These are phyloP conservation scores for Echium plantagineum DNA, from an alignment of 257 asterid genomes.

Conservation along the genomic window DNA sequence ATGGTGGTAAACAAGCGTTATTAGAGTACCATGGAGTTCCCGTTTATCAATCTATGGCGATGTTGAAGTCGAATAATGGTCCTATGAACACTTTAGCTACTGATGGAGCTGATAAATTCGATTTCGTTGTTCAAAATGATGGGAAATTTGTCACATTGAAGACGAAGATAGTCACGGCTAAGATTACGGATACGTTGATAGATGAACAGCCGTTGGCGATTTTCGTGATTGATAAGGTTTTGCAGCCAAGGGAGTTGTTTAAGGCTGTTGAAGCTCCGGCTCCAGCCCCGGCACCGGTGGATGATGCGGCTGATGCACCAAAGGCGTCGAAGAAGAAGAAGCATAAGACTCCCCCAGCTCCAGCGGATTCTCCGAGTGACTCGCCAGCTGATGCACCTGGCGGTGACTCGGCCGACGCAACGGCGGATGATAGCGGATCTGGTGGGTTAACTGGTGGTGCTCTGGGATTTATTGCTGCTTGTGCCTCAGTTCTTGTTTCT, in stretches of 20 bases:
- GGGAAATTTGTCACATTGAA: constrained; percentile 38
- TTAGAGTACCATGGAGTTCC: constrained; percentile 51
- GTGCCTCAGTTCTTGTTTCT: background rate
- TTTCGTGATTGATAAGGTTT: constrained; percentile 32
- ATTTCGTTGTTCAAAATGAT: constrained; percentile 41
- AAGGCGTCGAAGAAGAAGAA: constrained; percentile 19
- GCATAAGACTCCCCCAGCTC: constrained; percentile 40
- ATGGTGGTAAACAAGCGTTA: constrained; percentile 28
- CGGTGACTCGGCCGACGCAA: constrained; percentile 28
- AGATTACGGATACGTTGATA: constrained; percentile 27
- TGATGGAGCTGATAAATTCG: constrained; percentile 33
- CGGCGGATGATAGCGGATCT: constrained; percentile 28
- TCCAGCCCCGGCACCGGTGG: constrained; percentile 53
- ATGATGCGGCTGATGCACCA: constrained; percentile 20
- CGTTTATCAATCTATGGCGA: constrained; percentile 27
- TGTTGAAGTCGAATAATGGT: constrained; percentile 49
- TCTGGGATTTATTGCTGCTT: constrained; percentile 13
- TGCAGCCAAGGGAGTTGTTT: constrained; percentile 42
- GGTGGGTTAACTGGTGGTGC: constrained; percentile 20
- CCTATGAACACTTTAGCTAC: constrained; percentile 44
- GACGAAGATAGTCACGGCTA: constrained; percentile 40
- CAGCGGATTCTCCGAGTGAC: constrained; percentile 29
- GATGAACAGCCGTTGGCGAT: constrained; percentile 46
- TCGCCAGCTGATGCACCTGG: constrained; percentile 39
- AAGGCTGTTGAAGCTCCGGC: constrained; percentile 21